Conservation (phyloP, 2,329 filamentous ascomycete species). For the Aspergillus sergii region DNA sequence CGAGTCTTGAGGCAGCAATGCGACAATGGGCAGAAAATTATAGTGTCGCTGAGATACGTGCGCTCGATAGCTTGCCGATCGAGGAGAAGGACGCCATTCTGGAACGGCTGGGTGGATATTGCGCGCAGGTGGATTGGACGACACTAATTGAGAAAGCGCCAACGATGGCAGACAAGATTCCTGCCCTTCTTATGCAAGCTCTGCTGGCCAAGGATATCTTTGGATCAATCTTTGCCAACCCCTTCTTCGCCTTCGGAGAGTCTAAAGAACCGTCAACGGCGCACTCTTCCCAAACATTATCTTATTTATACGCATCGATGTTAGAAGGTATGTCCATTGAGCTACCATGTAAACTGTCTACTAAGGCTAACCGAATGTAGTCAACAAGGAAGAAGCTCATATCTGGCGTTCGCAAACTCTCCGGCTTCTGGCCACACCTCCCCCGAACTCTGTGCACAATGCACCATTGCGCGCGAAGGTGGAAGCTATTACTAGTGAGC, state of each 20-base stretch:
- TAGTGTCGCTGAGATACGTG: not conserved
- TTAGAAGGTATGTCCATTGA: slow-evolving; percentile 3
- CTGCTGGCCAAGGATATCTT: slow-evolving; percentile 9
- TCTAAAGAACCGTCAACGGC: not conserved
- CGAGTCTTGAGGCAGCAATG: slow-evolving; percentile 4
- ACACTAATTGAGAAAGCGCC: not conserved
- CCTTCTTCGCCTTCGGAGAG: slow-evolving; percentile 13
- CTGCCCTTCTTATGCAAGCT: slow-evolving; percentile 8
- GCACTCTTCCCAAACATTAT: not conserved
- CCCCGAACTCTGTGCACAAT: slow-evolving; percentile 2
- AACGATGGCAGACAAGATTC: not conserved
- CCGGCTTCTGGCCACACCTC: slow-evolving; percentile 15
- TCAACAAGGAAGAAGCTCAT: slow-evolving; percentile 19
- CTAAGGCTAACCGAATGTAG: slow-evolving; percentile 6
- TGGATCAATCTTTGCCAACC: slow-evolving; percentile 6
- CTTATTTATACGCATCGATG: slow-evolving; percentile 10
- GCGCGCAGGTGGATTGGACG: slow-evolving; percentile 3
- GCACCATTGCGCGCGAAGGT: not conserved
- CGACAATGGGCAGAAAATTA: slow-evolving; percentile 10
- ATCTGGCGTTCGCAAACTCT: slow-evolving; percentile 26
- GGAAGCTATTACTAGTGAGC: not conserved
- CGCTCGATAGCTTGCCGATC: not conserved
- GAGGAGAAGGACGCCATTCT: slow-evolving; percentile 1
- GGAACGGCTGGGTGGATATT: slow-evolving; percentile 7
- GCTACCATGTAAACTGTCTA: not conserved